Evolutionary conservation across 1,139 yeast species (phyloP).

Genomic region (Diutina siamensis): DNA sequence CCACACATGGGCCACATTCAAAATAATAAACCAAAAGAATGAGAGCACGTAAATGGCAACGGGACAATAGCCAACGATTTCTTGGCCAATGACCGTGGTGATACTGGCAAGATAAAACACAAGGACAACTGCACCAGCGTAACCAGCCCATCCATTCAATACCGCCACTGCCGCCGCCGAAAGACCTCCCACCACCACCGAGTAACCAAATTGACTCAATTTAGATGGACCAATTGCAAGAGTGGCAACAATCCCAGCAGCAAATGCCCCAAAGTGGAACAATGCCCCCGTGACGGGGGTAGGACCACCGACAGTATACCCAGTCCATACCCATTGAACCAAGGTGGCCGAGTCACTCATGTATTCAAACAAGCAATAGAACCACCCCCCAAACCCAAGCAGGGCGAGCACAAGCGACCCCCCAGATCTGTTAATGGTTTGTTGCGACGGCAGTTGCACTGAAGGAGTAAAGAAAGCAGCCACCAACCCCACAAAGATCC

Average conservation of each 20-base stretch:
- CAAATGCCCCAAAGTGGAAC: constrained; percentile 47
- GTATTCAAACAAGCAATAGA: constrained; percentile 65
- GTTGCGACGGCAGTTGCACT: not conserved
- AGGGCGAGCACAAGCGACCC: constrained; percentile 42
- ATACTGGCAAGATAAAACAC: constrained; percentile 52
- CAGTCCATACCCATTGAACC: constrained; percentile 90
- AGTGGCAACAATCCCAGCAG: constrained; percentile 37
- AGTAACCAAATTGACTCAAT: constrained; percentile 18
- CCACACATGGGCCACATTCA: constrained; percentile 84
- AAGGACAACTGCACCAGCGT: constrained; percentile 59
- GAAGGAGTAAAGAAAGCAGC: constrained; percentile 45
- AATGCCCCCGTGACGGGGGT: constrained; percentile 84
- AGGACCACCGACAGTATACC: constrained; percentile 81
- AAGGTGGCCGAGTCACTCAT: constrained; percentile 77
- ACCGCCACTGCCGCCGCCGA: constrained; percentile 40
- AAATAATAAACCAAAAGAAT: constrained; percentile 40
- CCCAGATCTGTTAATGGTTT: constrained; percentile 12
- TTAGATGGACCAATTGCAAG: constrained; percentile 17
- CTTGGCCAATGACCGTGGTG: constrained; percentile 52
- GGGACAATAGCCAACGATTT: constrained; percentile 48
- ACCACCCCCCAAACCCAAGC: constrained; percentile 65
- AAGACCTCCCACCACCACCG: constrained; percentile 30
- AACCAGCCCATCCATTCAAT: constrained; percentile 73
- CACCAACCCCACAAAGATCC: constrained; percentile 53
- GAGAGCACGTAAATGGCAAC: constrained; percentile 47